Evolutionary conservation across 1,284 basidiomycete species (phyloP).

Genomic region (Chalciporus sp.): DNA sequence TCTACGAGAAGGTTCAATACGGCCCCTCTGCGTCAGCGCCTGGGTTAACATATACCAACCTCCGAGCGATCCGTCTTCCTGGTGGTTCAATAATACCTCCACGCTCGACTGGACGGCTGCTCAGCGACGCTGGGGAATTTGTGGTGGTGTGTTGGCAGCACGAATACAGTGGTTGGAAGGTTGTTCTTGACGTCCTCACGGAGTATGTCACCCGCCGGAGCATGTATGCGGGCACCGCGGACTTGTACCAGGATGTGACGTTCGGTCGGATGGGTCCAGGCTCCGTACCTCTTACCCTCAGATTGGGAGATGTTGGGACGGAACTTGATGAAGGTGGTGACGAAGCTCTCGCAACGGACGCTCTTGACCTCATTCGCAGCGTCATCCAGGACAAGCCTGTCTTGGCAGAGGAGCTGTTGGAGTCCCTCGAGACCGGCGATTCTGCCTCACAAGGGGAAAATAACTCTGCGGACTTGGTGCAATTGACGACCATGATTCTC

Average conservation of each 20-base stretch:
- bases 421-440: constrained; percentile 55
- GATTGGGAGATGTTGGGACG: constrained; percentile 70
- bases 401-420: constrained; percentile 67
- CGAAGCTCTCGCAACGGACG: constrained; percentile 66
- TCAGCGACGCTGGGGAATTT: constrained; percentile 72
- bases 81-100: constrained; percentile 72
- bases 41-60: constrained; percentile 65
- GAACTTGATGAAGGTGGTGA: constrained; percentile 60
- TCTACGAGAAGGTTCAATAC: constrained; percentile 68
- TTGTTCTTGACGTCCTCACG: constrained; percentile 76
- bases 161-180: constrained; percentile 79
- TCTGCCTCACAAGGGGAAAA: constrained; percentile 23
- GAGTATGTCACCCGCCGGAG: constrained; percentile 67
- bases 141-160: constrained; percentile 83
- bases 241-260: constrained; percentile 52
- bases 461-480: constrained; percentile 58
- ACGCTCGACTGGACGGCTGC: constrained; percentile 67
- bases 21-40: constrained; percentile 51
- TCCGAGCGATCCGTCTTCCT: constrained; percentile 70
- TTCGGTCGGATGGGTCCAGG: constrained; percentile 46
- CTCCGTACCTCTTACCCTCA: constrained; percentile 47
- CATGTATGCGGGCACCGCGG: constrained; percentile 41
- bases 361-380: constrained; percentile 78
- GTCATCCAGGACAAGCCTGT: constrained; percentile 69
- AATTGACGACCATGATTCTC: constrained; percentile 82